Evolutionary conservation across 2,329 filamentous ascomycete genomes (phyloP).

Genomic region (Botrytis cinerea): DNA sequence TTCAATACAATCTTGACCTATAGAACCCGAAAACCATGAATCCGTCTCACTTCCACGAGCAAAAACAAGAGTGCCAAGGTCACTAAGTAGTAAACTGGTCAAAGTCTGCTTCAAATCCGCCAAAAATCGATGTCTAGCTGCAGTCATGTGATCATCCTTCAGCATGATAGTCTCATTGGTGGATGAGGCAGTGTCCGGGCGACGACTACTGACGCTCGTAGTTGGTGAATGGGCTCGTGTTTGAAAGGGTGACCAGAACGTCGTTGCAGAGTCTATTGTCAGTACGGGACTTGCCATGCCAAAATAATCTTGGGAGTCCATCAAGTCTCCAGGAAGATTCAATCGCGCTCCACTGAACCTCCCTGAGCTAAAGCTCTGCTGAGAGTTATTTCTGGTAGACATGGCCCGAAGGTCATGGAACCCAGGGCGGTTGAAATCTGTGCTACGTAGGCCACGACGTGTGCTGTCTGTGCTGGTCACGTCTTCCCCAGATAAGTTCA

Average conservation of each 20-base stretch:
- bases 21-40: constrained; percentile 70
- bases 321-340: constrained; percentile 61
- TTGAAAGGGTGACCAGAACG: constrained; percentile 89
- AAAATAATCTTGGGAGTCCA: constrained; percentile 72
- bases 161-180: constrained; percentile 68
- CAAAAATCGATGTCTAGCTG: constrained; percentile 79
- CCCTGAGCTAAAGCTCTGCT: constrained; percentile 69
- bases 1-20: constrained; percentile 67
- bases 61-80: constrained; percentile 83
- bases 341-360: constrained; percentile 62
- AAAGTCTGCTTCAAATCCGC: constrained; percentile 75
- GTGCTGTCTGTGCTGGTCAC: constrained; percentile 34
- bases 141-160: constrained; percentile 53
- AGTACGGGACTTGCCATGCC: constrained; percentile 66
- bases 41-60: constrained; percentile 88
- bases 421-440: constrained; percentile 51
- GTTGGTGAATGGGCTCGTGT: constrained; percentile 62
- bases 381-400: constrained; percentile 63
- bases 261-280: constrained; percentile 73
- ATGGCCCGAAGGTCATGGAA: constrained; percentile 59
- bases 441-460: constrained; percentile 43
- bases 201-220: constrained; percentile 60
- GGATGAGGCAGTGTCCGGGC: constrained; percentile 66
- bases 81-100: constrained; percentile 82
- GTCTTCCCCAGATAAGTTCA: constrained; percentile 52